Evolutionary conservation across 2,329 filamentous ascomycete species (phyloP).

Genomic region (Seiridium unicorne): DNA sequence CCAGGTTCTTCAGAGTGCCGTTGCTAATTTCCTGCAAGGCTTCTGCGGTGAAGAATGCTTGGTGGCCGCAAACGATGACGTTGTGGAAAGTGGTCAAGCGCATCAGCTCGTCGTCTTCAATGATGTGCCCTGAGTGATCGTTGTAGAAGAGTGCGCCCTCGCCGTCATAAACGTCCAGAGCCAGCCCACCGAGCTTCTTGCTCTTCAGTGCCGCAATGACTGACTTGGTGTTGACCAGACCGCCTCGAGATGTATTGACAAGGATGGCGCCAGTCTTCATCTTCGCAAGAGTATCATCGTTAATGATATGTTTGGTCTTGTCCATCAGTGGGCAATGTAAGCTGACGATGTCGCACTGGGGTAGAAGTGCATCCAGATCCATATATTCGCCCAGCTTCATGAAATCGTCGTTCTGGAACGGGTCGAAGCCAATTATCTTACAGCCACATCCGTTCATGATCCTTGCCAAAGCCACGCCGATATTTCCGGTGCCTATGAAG

Average conservation of each 20-base stretch:
- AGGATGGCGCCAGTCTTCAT: constrained; percentile 62
- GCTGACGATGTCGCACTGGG: constrained; percentile 58
- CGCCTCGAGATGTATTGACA: constrained; percentile 68
- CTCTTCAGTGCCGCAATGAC: constrained; percentile 61
- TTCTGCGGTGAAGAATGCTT: constrained; percentile 68
- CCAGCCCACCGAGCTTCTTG: constrained; percentile 58
- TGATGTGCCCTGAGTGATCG: constrained; percentile 63
- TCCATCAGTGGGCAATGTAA: constrained; percentile 66
- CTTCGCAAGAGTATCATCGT: constrained; percentile 45
- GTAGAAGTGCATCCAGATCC: constrained; percentile 53
- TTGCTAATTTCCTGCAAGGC: constrained; percentile 63
- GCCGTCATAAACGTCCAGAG: constrained; percentile 67
- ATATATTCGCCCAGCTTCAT: constrained; percentile 48
- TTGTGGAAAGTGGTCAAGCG: constrained; percentile 68
- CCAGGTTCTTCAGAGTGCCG: constrained; percentile 56
- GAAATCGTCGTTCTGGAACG: constrained; percentile 49
- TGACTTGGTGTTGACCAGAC: constrained; percentile 58
- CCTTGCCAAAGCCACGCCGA: constrained; percentile 59
- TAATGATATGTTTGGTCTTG: constrained; percentile 60
- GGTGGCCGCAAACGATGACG: constrained; percentile 65
- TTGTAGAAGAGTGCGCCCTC: constrained; percentile 65
- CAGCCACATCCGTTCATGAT: constrained; percentile 68
- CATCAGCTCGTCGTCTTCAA: constrained; percentile 65
- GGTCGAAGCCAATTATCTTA: constrained; percentile 59
- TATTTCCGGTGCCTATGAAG: constrained; percentile 63